Conservation (phyloP, 1,284 basidiomycete genomes). For the Fomitopsis schrenkii region DNA sequence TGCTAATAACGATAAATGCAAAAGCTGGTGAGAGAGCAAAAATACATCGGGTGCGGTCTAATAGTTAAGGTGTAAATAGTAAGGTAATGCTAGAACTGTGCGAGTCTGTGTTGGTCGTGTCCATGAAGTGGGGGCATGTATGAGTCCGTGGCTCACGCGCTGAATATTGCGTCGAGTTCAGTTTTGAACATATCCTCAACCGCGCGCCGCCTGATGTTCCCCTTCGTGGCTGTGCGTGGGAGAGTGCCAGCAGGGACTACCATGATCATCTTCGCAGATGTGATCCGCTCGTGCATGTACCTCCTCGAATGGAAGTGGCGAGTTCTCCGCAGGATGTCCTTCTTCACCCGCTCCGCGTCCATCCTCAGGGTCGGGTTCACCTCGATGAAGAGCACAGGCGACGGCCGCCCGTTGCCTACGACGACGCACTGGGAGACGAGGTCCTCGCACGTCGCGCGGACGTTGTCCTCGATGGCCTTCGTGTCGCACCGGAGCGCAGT, state of each 20-base stretch:
- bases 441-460: constrained; percentile 47
- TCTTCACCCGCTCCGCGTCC: constrained; percentile 43
- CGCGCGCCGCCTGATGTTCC: constrained; percentile 60
- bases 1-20: background rate
- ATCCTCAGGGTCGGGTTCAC: constrained; percentile 37
- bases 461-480: constrained; percentile 70
- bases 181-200: constrained; percentile 53
- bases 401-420: constrained; percentile 60
- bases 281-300: constrained; percentile 66
- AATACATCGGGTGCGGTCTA: background rate
- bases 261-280: constrained; percentile 47
- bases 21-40: background rate
- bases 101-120: background rate
- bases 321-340: constrained; percentile 58
- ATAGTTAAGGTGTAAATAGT: background rate
- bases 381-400: constrained; percentile 65
- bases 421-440: constrained; percentile 59
- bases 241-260: constrained; percentile 51
- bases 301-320: constrained; percentile 54
- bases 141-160: constrained; percentile 14
- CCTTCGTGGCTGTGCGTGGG: constrained; percentile 64
- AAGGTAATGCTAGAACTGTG: too few relatives aligned
- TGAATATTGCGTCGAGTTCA: constrained; percentile 46
- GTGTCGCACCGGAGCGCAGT: constrained; percentile 70
- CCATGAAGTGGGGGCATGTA: background rate